phyloP scores from a whole-genome alignment of 768 basidiomycete species.

The Phaeolepiota aurea region DNA sequence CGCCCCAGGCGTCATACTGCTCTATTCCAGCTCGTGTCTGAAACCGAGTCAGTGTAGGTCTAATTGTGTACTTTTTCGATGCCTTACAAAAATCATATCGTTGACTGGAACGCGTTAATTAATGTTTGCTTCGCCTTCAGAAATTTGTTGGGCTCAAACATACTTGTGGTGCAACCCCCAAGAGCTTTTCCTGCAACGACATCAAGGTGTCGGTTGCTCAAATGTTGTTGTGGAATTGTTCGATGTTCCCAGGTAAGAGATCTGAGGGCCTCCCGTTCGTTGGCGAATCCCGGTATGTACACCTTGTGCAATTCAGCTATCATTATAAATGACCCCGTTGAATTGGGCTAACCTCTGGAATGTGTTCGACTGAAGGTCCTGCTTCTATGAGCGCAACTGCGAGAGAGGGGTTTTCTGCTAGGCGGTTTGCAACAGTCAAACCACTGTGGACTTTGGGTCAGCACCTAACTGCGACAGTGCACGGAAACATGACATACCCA shows the following conservation, averaged over 20 bases:
- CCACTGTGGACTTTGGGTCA: constrained; percentile 13
- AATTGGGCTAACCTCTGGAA: constrained; percentile 22
- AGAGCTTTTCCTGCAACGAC: constrained; percentile 37
- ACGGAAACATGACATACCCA: constrained; percentile 12
- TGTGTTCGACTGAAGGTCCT: constrained; percentile 25
- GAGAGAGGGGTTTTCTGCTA: constrained; percentile 19
- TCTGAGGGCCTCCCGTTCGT: constrained; percentile 15
- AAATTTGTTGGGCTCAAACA: constrained; percentile 1
- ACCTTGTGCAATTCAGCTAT: too few relatives aligned
- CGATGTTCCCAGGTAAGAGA: constrained; percentile 42
- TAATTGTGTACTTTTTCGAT: neutral
- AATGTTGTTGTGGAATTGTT: constrained; percentile 33
- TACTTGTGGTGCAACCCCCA: constrained; percentile 47
- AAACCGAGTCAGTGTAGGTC: neutral
- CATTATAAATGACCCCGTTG: too few relatives aligned
- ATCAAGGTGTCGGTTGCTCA: constrained; percentile 26
- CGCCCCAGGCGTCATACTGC: constrained; percentile 25
- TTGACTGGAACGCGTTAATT: constrained; percentile 29
- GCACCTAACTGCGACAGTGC: neutral
- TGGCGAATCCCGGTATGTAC: neutral
- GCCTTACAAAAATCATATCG: constrained; percentile 25
- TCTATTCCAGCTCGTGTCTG: constrained; percentile 22
- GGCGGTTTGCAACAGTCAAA: constrained; percentile 23
- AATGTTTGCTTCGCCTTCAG: neutral
- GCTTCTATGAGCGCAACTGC: constrained; percentile 28